Base-by-base conservation (phyloP, 331 rosid genomes). In the Erythrophleum ivorense region DNA sequence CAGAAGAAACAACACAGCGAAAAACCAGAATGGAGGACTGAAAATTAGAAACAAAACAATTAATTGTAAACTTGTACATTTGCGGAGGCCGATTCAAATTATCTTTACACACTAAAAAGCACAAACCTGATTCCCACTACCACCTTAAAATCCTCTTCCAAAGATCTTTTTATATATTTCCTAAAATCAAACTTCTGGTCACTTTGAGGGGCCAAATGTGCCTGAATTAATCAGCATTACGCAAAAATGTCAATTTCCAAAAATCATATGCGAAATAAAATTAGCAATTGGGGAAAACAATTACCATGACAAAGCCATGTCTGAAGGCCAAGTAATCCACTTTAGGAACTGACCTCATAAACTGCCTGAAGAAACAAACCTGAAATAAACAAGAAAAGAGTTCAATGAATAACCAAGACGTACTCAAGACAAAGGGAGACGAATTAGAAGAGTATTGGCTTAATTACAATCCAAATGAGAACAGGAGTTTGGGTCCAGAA, bases 311-410 rank as follows among this genome's bases (percentile, higher is more conserved):
- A 79, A 92, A 92, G 34, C 99, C 99, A 85, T 95, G 97, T 36
- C 98, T 84, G 68, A 93, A 85, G 71, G 99, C 86, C 87, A 95
- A 86, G 87, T 95, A 93, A 82, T 95, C 99, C 12, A 93, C 99
- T 80, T 89, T 87, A 16, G 98, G 99, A 78, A 95, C 98, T 24
- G 98, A 95, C 71, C 96, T 63, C 46, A 93, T 92, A 83, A 95
- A 95, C 71, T 93, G 98, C 57, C 99, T 87, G 77, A 95, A 91
- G 87, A 95, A 93, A 83, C 98, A 91, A 49, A 95, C 90, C 98
- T 95, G 86, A 38, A 58, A 75, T 16, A 14, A 64, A 64, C 46
- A 34, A 6, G 29, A 29, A 71, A 31, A 49, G 7, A 50, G 24
- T 7, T 31, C 9, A 15, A 29, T 41, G 43, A 69, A 12, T 3